A percentile compares a stretch with the other conserved stretches of the same genome.
phyloP scores from a whole-genome alignment of 768 basidiomycete genomes.

The Trametes elegans region DNA sequence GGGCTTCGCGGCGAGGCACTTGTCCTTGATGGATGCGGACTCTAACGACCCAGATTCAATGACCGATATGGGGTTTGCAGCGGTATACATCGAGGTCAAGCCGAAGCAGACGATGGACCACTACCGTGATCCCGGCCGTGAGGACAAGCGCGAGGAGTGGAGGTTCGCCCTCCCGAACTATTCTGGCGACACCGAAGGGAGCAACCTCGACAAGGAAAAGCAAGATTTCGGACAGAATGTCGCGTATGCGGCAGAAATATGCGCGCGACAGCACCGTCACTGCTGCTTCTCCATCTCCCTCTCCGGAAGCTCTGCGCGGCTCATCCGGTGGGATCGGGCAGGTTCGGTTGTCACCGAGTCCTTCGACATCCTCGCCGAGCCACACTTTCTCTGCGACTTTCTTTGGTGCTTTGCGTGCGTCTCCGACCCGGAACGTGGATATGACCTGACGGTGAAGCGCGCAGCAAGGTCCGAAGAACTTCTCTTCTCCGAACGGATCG shows the following conservation, averaged over 20 bases:
- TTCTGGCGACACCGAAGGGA: not conserved
- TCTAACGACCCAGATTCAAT: not conserved
- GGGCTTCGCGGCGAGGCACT: not conserved
- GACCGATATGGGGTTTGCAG: constrained; percentile 5
- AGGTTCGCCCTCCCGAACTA: not conserved
- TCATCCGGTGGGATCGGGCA: constrained; percentile 35
- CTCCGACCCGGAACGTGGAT: constrained; percentile 23
- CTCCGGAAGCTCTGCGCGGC: constrained; percentile 24
- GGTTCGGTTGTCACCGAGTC: constrained; percentile 31
- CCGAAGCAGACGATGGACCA: not conserved
- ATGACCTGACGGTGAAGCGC: constrained; percentile 19
- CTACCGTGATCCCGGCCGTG: not conserved
- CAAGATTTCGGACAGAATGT: not conserved
- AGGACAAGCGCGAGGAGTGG: not conserved
- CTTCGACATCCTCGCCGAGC: constrained; percentile 27
- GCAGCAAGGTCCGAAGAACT: not conserved
- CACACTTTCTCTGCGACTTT: constrained; percentile 28
- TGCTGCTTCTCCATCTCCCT: constrained; percentile 31
- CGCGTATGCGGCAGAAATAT: constrained; percentile 1
- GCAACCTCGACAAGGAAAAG: not conserved
- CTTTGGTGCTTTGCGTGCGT: constrained; percentile 30
- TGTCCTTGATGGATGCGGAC: not conserved
- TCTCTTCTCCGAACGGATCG: too few species aligned
- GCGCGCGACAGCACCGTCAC: constrained; percentile 29
- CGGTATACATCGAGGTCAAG: constrained; percentile 14